Conservation (phyloP, 225 moss, liverwort and hornwort species). For the Bryoerythrophyllum caledonicum region DNA sequence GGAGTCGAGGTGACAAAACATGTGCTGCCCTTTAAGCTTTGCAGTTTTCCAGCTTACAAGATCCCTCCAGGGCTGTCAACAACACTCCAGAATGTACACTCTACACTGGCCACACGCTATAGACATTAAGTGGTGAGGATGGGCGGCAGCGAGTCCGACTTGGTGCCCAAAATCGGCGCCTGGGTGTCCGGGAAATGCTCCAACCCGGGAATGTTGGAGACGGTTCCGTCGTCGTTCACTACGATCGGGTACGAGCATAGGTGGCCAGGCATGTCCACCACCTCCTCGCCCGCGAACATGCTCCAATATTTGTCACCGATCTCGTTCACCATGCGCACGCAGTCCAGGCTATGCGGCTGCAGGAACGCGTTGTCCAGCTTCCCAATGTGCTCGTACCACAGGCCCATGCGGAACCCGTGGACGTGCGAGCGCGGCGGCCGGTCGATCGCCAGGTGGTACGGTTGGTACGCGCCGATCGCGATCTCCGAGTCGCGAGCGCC, state of each 20-base stretch:
- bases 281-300: slow-evolving; percentile 48
- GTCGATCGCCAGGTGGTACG: slow-evolving; percentile 28
- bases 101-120: neutral
- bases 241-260: slow-evolving; percentile 54
- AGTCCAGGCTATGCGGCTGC: slow-evolving; percentile 39
- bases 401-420: slow-evolving; percentile 61
- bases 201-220: slow-evolving; percentile 47
- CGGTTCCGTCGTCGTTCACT: slow-evolving; percentile 41
- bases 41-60: neutral
- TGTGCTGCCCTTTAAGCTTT: no score
- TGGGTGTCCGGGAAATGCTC: slow-evolving; percentile 56
- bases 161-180: slow-evolving; percentile 45
- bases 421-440: slow-evolving; percentile 38
- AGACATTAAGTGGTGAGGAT: slow-evolving; percentile 25
- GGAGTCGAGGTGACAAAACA: no score
- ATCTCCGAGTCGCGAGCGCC: slow-evolving; percentile 71
- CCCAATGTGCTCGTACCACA: slow-evolving; percentile 65
- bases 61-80: neutral
- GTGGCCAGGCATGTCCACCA: slow-evolving; percentile 54
- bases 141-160: slow-evolving; percentile 13
- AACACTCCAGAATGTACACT: slow-evolving; percentile 13
- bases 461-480: slow-evolving; percentile 70
- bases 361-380: slow-evolving; percentile 53
- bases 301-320: slow-evolving; percentile 46
- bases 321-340: slow-evolving; percentile 42